Conservation (phyloP, 257 asterid genomes). For the Primulina huaijiensis region DNA sequence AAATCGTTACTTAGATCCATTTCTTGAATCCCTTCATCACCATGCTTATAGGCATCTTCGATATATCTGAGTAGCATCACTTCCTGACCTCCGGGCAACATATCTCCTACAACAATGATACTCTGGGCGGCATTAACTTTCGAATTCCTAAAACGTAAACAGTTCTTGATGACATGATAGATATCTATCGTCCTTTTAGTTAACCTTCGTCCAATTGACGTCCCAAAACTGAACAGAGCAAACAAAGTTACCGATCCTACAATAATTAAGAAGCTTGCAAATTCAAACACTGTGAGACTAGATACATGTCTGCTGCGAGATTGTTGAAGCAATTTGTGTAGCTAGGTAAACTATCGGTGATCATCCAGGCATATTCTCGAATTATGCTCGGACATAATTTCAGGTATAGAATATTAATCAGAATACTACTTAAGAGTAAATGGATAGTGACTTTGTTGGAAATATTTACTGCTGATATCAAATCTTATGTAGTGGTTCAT, state of each 20-base stretch:
- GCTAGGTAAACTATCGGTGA: no score
- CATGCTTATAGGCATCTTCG: no score
- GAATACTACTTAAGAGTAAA: no score
- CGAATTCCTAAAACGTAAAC: no score
- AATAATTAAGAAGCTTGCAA: constrained; percentile 50
- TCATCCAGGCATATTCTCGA: no score
- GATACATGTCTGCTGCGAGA: constrained; percentile 43
- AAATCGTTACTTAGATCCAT: neutral
- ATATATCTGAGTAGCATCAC: neutral
- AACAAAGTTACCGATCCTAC: constrained; percentile 37
- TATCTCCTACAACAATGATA: neutral
- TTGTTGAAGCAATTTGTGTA: constrained; percentile 32
- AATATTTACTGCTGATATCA: no score
- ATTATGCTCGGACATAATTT: no score
- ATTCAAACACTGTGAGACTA: constrained; percentile 36
- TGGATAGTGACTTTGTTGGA: no score
- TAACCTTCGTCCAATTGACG: constrained; percentile 29
- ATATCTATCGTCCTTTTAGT: neutral
- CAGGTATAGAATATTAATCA: no score
- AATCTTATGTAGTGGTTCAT: no score
- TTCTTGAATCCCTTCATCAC: constrained; percentile 18
- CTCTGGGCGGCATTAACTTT: no score
- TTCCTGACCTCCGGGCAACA: neutral
- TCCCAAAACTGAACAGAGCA: constrained; percentile 40
- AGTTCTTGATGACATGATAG: no score